Conservation (phyloP, 495 filamentous ascomycete species). For the Talaromyces stipitatus region DNA sequence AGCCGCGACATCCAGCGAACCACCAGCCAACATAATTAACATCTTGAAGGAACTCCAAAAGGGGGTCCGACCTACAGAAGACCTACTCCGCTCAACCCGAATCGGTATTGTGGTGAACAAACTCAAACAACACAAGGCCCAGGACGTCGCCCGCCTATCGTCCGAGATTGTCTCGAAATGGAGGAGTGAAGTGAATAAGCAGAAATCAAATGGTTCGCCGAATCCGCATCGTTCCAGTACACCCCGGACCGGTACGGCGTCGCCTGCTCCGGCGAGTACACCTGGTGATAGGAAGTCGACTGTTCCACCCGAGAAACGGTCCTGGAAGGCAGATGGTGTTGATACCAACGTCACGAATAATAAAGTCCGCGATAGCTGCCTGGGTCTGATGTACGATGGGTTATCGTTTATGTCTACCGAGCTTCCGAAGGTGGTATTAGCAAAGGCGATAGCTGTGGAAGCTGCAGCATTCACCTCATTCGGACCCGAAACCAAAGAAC, state of each 20-base stretch:
- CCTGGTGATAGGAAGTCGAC: slow-evolving; percentile 52
- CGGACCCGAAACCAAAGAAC: slow-evolving; percentile 56
- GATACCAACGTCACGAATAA: slow-evolving; percentile 62
- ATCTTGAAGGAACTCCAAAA: slow-evolving; percentile 72
- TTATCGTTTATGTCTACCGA: slow-evolving; percentile 37
- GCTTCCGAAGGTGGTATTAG: slow-evolving; percentile 48
- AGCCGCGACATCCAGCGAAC: slow-evolving; percentile 60
- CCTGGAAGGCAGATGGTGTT: slow-evolving; percentile 71
- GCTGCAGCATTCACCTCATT: slow-evolving; percentile 57
- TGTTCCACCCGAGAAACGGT: slow-evolving; percentile 71
- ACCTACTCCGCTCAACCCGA: slow-evolving; percentile 74
- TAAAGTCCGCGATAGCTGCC: slow-evolving; percentile 65
- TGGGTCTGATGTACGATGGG: slow-evolving; percentile 84
- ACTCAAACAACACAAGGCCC: slow-evolving; percentile 64
- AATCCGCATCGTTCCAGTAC: slow-evolving; percentile 32
- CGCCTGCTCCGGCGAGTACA: slow-evolving; percentile 24
- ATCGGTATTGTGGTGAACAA: slow-evolving; percentile 86
- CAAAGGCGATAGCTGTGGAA: slow-evolving; percentile 66
- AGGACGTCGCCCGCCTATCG: slow-evolving; percentile 66
- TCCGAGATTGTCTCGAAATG: slow-evolving; percentile 80
- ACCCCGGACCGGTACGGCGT: slow-evolving; percentile 34
- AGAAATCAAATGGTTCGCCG: slow-evolving; percentile 49
- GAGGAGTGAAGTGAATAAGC: slow-evolving; percentile 72
- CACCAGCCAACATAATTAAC: slow-evolving; percentile 52
- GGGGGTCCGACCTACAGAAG: slow-evolving; percentile 76